phyloP scores from a whole-genome alignment of 805 yeast genomes.

The Pichia sporocuriosa region DNA sequence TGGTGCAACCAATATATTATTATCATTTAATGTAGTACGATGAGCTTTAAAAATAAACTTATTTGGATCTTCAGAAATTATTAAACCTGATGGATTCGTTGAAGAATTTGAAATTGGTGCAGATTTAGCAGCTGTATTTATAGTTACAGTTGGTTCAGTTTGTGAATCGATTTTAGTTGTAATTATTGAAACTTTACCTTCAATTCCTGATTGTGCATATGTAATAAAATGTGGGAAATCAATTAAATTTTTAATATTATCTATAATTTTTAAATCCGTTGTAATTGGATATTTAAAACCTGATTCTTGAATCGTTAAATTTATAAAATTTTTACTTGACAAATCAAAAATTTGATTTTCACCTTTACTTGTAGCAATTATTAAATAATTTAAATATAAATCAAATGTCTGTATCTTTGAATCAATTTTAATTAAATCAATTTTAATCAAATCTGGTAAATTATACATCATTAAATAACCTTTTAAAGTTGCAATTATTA shows the following conservation, averaged over 20 bases:
- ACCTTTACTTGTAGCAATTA: constrained; percentile 46
- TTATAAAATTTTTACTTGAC: constrained; percentile 32
- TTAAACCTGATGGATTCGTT: constrained; percentile 4
- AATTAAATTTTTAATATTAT: constrained; percentile 38
- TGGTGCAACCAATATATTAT: constrained; percentile 22
- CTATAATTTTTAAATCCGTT: constrained; percentile 47
- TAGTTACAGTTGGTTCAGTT: constrained; percentile 10
- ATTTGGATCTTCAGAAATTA: neutral
- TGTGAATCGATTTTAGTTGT: constrained; percentile 37
- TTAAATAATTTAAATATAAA: constrained; percentile 33
- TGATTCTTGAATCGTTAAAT: constrained; percentile 48
- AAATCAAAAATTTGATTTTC: constrained; percentile 49
- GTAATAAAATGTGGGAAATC: neutral
- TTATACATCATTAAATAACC: constrained; percentile 2
- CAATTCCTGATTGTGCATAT: constrained; percentile 66
- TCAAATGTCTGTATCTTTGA: constrained; percentile 61
- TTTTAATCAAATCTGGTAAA: constrained; percentile 17
- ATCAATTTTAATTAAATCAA: neutral
- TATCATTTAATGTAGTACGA: constrained; percentile 31
- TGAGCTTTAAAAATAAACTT: constrained; percentile 83
- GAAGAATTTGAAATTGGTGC: constrained; percentile 8
- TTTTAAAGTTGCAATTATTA: neutral
- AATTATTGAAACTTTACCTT: constrained; percentile 76
- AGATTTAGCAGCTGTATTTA: constrained; percentile 7
- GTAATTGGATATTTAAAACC: constrained; percentile 60